These are phyloP conservation scores for Sindora glabra DNA, from an alignment of 306 rosid genomes.

Conservation along the genomic window DNA sequence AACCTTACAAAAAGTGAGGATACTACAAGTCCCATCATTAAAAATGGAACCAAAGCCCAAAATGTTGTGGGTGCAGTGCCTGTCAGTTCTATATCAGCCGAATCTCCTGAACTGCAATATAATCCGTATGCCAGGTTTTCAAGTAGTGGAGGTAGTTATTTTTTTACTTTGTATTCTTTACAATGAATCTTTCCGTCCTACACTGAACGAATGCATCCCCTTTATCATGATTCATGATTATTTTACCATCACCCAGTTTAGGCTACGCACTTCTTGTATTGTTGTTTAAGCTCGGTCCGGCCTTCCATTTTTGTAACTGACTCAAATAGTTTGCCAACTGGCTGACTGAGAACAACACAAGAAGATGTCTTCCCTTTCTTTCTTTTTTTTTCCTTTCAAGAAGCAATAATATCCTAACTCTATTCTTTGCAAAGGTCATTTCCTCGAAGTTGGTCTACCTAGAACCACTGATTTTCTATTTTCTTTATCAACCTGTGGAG, in stretches of 20 bases:
- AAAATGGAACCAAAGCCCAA: slow-evolving; percentile 19
- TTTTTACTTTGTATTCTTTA: background rate
- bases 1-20: slow-evolving; percentile 17
- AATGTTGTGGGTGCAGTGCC: slow-evolving; percentile 18
- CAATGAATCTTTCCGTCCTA: background rate
- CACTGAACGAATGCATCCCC: background rate
- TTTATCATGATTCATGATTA: background rate
- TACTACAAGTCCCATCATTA: slow-evolving; percentile 1
- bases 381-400: no score
- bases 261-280: background rate
- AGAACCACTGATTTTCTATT: background rate
- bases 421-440: background rate
- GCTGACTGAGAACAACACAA: no score
- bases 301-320: no score
- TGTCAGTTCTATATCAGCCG: slow-evolving; percentile 6
- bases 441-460: background rate
- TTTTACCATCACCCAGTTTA: background rate
- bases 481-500: slow-evolving; percentile 1
- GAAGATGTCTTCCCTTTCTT: no score
- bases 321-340: no score
- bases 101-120: slow-evolving; percentile 19
- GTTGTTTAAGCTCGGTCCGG: background rate
- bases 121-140: slow-evolving; percentile 12
- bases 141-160: slow-evolving; percentile 18
- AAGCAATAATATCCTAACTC: background rate